These are phyloP conservation scores for Hypoxylon perforatum DNA, from an alignment of 495 filamentous ascomycete species.

Conservation along the genomic window DNA sequence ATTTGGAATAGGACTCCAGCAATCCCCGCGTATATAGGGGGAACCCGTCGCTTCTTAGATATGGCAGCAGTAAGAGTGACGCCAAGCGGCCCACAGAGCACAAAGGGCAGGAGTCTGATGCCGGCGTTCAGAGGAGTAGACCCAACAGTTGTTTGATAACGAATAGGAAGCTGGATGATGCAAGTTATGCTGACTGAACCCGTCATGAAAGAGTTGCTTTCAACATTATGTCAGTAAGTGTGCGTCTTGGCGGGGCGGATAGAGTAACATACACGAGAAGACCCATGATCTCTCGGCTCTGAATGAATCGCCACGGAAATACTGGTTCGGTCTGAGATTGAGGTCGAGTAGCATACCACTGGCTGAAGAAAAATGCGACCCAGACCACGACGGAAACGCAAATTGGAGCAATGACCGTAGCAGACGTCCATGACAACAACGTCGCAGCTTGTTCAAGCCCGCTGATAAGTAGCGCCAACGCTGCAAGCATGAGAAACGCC, in stretches of 20 bases:
- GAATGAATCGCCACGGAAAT: constrained; percentile 21
- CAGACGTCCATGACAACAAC: constrained; percentile 6
- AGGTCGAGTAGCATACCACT: constrained; percentile 9
- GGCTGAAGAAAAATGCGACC: constrained; percentile 14
- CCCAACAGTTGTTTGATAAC: constrained; percentile 19
- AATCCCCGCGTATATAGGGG: constrained; percentile 1
- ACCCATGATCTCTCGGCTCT: too few relatives aligned
- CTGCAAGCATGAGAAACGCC: constrained; percentile 17
- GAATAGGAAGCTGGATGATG: constrained; percentile 24
- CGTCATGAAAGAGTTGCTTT: constrained; percentile 4
- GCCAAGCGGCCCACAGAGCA: constrained; percentile 13
- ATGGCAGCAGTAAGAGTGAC: constrained; percentile 1
- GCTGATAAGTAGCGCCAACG: constrained; percentile 9
- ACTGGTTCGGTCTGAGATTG: neutral
- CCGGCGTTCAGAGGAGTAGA: constrained; percentile 18
- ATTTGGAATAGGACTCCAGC: constrained; percentile 5
- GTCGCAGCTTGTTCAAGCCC: constrained; percentile 22
- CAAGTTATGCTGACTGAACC: constrained; percentile 15
- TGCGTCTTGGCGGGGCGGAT: too few relatives aligned
- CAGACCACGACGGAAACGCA: constrained; percentile 9
- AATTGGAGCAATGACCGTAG: constrained; percentile 1
- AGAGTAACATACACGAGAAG: too few relatives aligned
- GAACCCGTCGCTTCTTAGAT: constrained; percentile 6
- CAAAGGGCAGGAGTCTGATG: constrained; percentile 16
- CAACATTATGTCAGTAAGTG: neutral